phyloP scores from a whole-genome alignment of 345 rosid genomes.

The Kernera saxatilis region DNA sequence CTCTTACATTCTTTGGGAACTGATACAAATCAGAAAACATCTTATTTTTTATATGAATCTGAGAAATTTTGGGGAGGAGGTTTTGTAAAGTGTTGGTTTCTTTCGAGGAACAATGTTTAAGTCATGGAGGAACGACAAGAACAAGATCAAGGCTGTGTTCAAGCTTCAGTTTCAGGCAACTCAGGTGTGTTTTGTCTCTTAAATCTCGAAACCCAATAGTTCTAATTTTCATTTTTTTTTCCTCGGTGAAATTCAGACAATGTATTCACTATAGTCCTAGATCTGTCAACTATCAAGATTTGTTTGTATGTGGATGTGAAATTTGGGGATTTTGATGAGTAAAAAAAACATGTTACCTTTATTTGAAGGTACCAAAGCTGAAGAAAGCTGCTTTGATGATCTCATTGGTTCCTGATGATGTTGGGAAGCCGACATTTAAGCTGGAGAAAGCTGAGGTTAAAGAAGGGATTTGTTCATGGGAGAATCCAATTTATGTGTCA shows the following conservation, averaged over 20 bases:
- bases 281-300: constrained; percentile 22
- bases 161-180: constrained; percentile 90
- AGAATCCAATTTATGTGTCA: constrained; percentile 69
- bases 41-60: neutral
- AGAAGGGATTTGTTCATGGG: constrained; percentile 88
- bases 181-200: constrained; percentile 54
- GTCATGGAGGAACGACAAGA: constrained; percentile 89
- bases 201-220: neutral
- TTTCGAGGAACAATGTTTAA: constrained; percentile 57
- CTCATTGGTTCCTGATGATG: constrained; percentile 89
- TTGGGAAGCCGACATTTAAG: constrained; percentile 74
- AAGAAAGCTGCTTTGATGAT: constrained; percentile 77
- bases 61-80: neutral
- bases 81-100: constrained; percentile 19
- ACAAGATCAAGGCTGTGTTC: constrained; percentile 85
- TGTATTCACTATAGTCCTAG: constrained; percentile 9
- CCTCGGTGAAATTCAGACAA: constrained; percentile 1
- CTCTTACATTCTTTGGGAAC: constrained; percentile 23
- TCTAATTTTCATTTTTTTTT: neutral
- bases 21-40: constrained; percentile 7
- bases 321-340: neutral
- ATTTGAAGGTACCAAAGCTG: constrained; percentile 67
- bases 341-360: constrained; percentile 9
- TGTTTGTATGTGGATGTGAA: neutral
- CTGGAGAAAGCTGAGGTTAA: constrained; percentile 64